phyloP scores from a whole-genome alignment of 2,329 filamentous ascomycete species.

The Cladosporium oxysporum region DNA sequence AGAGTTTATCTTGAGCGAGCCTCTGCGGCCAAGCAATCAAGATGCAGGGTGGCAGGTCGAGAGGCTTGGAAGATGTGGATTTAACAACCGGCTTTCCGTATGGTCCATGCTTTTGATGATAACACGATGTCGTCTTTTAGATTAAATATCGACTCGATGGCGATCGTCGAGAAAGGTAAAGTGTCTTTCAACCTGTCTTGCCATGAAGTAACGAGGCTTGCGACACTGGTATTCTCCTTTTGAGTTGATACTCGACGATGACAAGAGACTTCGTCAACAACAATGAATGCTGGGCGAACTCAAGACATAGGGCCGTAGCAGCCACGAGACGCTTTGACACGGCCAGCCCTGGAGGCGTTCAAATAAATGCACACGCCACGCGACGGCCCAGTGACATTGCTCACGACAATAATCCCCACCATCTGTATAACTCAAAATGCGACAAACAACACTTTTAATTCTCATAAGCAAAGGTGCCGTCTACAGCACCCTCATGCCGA shows the following conservation, averaged over 20 bases:
- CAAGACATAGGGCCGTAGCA: not conserved
- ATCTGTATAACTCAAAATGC: not conserved
- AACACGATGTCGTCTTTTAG: not conserved
- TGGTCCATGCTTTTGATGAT: not conserved
- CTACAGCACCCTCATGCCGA: not conserved
- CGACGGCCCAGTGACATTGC: not conserved
- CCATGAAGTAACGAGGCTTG: not conserved
- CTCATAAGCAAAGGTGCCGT: not conserved
- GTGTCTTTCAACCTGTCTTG: not conserved
- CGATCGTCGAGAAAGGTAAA: not conserved
- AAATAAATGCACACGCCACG: not conserved
- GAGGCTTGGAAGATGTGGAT: not conserved
- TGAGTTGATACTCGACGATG: not conserved
- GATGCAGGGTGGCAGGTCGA: constrained; percentile 7
- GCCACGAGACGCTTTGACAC: not conserved
- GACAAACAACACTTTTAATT: not conserved
- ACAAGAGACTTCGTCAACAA: not conserved
- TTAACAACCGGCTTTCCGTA: not conserved
- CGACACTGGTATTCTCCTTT: too few species aligned
- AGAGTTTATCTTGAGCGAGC: not conserved
- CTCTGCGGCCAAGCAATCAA: not conserved
- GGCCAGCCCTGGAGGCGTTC: not conserved
- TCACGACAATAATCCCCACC: not conserved
- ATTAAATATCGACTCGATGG: not conserved
- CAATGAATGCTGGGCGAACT: not conserved